Percentiles rank a stretch among this genome's conserved stretches.
phyloP scores from a whole-genome alignment of 768 basidiomycete genomes.

The Naganishia antarctica region DNA sequence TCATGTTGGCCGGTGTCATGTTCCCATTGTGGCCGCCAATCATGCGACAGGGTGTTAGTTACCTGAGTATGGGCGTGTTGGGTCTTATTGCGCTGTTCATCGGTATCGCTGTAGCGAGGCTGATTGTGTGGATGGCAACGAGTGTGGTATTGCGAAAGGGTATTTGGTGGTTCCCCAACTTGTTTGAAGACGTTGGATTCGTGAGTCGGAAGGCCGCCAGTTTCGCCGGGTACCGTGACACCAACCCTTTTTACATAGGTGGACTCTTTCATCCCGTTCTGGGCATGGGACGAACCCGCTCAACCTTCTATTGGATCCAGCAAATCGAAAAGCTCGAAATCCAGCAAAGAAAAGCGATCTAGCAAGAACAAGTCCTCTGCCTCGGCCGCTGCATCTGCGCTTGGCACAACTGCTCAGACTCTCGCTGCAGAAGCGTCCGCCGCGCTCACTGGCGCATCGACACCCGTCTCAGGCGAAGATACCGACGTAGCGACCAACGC shows the following conservation, averaged over 20 bases:
- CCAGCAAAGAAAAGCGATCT: conserved; percentile 18
- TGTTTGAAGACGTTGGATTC: conserved; percentile 97
- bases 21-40: conserved; percentile 96
- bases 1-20: conserved; percentile 96
- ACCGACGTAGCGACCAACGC: conserved; percentile 7
- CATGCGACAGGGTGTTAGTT: conserved; percentile 91
- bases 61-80: conserved; percentile 80
- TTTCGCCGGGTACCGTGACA: conserved; percentile 58
- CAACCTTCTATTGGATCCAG: conserved; percentile 62
- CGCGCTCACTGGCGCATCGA: conserved; percentile 12
- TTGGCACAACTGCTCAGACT: neutral
- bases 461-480: neutral
- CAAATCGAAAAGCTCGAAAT: conserved; percentile 38
- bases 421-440: conserved; percentile 13
- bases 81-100: conserved; percentile 87
- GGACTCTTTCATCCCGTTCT: conserved; percentile 92
- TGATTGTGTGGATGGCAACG: conserved; percentile 93
- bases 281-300: conserved; percentile 89
- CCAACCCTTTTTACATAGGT: conserved; percentile 57
- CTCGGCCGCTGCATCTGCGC: neutral
- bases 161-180: conserved; percentile 97
- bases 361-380: conserved; percentile 18
- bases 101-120: conserved; percentile 76
- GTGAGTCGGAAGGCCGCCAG: conserved; percentile 63
- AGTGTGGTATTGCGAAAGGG: conserved; percentile 77